Percentiles rank a stretch among this genome's conserved stretches.
Evolutionary conservation across 179 eudicot genomes (phyloP).

Genomic region (Silene vulgaris): DNA sequence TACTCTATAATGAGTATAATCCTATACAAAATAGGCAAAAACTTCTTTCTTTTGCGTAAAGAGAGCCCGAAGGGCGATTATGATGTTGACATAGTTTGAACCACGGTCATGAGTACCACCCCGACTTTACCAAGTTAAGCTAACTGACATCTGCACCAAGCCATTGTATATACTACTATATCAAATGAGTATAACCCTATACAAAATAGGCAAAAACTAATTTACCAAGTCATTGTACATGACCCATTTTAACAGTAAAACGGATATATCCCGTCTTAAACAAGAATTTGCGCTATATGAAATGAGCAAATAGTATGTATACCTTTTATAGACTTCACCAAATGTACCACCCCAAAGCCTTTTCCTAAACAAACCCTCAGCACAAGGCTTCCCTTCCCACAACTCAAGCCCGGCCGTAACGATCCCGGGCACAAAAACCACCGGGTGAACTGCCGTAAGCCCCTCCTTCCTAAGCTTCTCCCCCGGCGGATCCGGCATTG

Average conservation of each 20-base stretch:
- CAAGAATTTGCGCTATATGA: neutral
- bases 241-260: neutral
- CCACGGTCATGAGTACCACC: no score
- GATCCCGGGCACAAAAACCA: constrained; percentile 88
- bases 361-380: constrained; percentile 81
- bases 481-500: constrained; percentile 80
- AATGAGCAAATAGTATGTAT: neutral
- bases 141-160: no score
- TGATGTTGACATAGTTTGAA: no score
- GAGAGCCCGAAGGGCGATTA: no score
- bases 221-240: no score
- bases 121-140: no score
- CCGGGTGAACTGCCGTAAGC: constrained; percentile 63
- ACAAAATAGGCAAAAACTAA: neutral
- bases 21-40: neutral
- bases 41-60: neutral
- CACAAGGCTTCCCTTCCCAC: constrained; percentile 88
- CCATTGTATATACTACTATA: no score
- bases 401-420: constrained; percentile 87
- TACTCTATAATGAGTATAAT: neutral
- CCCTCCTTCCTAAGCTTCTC: constrained; percentile 68
- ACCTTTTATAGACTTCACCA: constrained; percentile 91
- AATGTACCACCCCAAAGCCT: constrained; percentile 95
- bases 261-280: neutral
- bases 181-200: neutral